Percentiles rank a stretch among this genome's conserved stretches.
Conservation (phyloP, 306 rosid species). For the Oemleria cerasiformis region DNA sequence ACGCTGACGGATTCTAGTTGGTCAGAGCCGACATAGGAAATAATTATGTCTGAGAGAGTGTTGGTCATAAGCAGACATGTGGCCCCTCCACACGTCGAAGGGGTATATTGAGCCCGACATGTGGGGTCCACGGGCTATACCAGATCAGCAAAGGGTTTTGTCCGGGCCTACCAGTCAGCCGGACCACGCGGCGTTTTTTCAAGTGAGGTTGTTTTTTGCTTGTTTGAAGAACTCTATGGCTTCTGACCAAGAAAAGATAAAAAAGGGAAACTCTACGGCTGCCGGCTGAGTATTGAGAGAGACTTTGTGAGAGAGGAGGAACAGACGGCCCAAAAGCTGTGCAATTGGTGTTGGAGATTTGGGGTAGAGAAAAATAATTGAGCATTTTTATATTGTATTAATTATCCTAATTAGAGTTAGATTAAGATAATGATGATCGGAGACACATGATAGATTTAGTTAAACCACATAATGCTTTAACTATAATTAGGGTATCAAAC, state of each 20-base stretch:
- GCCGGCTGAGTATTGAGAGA: neutral
- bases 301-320: conserved; percentile 13
- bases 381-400: neutral
- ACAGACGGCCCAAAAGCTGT: conserved; percentile 9
- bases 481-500: no score
- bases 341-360: neutral
- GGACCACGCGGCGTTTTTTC: conserved; percentile 41
- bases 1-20: conserved; percentile 21
- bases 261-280: neutral
- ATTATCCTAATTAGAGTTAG: neutral
- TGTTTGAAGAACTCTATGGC: conserved; percentile 32
- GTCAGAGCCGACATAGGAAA: conserved; percentile 23
- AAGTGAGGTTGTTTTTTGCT: conserved; percentile 34
- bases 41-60: conserved; percentile 14
- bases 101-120: conserved; percentile 30
- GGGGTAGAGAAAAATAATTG: neutral
- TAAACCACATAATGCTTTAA: no score
- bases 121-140: conserved; percentile 37
- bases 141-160: conserved; percentile 36
- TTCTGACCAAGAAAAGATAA: neutral
- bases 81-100: conserved; percentile 52
- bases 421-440: conserved; percentile 8
- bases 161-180: conserved; percentile 32
- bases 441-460: no score
- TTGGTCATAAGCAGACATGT: conserved; percentile 32